Conservation (phyloP, 2,329 filamentous ascomycete genomes). For the Phoma sp. region DNA sequence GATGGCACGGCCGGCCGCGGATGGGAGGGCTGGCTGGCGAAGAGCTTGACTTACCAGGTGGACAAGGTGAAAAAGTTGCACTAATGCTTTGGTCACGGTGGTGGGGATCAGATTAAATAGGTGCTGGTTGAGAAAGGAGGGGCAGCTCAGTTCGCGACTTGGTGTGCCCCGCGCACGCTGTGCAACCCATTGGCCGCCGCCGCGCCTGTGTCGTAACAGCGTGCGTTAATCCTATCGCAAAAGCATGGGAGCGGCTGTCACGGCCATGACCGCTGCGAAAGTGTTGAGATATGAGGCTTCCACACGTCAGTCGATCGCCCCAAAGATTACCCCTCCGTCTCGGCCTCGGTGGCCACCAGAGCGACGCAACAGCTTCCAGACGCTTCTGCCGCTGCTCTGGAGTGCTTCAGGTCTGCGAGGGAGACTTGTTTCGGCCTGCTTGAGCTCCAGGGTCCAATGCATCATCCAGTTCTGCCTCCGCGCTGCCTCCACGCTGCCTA, state of each 20-base stretch:
- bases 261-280: constrained; percentile 12
- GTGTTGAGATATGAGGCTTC: constrained; percentile 16
- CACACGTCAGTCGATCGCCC: constrained; percentile 11
- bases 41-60: constrained; percentile 43
- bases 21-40: constrained; percentile 27
- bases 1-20: constrained; percentile 44
- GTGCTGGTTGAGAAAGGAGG: constrained; percentile 26
- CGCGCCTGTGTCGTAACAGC: constrained; percentile 28
- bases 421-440: background rate
- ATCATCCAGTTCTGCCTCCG: no score
- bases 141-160: constrained; percentile 20
- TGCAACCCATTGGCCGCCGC: constrained; percentile 29
- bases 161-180: constrained; percentile 30
- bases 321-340: constrained; percentile 6
- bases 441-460: background rate
- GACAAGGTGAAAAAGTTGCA: constrained; percentile 30
- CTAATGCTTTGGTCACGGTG: constrained; percentile 34
- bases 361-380: constrained; percentile 4
- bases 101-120: constrained; percentile 20
- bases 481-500: no score
- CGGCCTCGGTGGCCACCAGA: background rate
- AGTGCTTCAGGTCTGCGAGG: background rate
- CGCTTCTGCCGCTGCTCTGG: background rate
- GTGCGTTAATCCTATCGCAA: constrained; percentile 32
- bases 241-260: constrained; percentile 23